Conservation (phyloP, 116 monocot species). For the Iris pallida region DNA sequence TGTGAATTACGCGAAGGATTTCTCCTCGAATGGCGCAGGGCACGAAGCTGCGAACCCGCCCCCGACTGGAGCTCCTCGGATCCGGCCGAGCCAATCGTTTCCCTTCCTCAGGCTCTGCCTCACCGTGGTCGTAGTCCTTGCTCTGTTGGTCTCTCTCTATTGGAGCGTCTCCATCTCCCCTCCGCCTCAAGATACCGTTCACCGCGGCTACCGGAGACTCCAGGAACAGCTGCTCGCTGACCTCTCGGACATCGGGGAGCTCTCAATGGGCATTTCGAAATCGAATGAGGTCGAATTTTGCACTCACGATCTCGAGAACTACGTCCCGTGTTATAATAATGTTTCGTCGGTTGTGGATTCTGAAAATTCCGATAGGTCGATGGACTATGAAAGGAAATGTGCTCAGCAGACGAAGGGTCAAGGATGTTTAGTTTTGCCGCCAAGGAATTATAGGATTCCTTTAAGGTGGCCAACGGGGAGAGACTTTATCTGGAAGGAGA, state of each 20-base stretch:
- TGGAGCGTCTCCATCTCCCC: constrained; percentile 61
- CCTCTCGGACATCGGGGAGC: constrained; percentile 55
- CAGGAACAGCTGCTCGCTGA: constrained; percentile 70
- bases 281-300: constrained; percentile 65
- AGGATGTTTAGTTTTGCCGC: constrained; percentile 41
- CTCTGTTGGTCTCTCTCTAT: constrained; percentile 48
- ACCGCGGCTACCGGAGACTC: constrained; percentile 49
- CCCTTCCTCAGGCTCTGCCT: constrained; percentile 36
- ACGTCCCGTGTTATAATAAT: constrained; percentile 81
- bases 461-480: constrained; percentile 52
- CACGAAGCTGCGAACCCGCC: constrained; percentile 1
- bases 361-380: background rate
- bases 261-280: constrained; percentile 42
- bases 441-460: constrained; percentile 55
- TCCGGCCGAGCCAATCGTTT: constrained; percentile 17
- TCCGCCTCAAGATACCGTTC: constrained; percentile 26
- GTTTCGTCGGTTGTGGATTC: constrained; percentile 32
- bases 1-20: constrained; percentile 11
- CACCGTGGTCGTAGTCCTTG: constrained; percentile 27
- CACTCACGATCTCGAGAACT: constrained; percentile 62
- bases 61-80: constrained; percentile 8
- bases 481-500: constrained; percentile 54
- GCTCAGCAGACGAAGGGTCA: background rate
- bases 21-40: constrained; percentile 11
- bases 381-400: constrained; percentile 14